Evolutionary conservation across 202 grass and related monocot species (phyloP).

Genomic region (Sporobolus alterniflorus): DNA sequence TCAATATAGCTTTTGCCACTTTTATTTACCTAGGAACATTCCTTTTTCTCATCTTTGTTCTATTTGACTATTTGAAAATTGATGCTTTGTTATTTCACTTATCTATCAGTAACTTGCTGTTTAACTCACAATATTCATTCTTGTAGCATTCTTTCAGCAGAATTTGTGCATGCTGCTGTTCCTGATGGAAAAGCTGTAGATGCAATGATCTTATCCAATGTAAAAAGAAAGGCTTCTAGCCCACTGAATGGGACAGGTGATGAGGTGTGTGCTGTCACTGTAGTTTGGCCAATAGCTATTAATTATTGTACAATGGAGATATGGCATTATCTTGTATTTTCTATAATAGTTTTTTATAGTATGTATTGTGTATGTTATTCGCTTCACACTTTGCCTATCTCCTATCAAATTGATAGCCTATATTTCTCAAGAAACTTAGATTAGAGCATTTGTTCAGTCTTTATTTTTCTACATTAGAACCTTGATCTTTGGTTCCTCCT

Average conservation of each 20-base stretch:
- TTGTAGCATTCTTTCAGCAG: constrained; percentile 99
- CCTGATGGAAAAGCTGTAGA: constrained; percentile 84
- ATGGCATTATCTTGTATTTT: not conserved
- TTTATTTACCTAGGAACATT: not conserved
- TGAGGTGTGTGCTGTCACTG: constrained; percentile 60
- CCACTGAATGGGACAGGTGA: constrained; percentile 70
- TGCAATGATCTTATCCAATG: constrained; percentile 71
- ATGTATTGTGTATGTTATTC: not conserved
- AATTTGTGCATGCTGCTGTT: constrained; percentile 93
- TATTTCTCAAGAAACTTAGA: not conserved
- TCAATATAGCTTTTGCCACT: not conserved
- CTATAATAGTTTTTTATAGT: not conserved
- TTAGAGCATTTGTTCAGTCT: not conserved
- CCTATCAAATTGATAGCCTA: not conserved
- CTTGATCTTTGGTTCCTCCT: no score
- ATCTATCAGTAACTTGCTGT: constrained; percentile 45
- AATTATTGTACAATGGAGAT: constrained; percentile 21
- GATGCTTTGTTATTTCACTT: not conserved
- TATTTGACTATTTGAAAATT: not conserved
- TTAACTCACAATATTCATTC: constrained; percentile 82
- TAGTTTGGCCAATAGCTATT: not conserved
- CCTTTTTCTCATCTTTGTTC: not conserved
- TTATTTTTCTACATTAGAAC: not conserved
- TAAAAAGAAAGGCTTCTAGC: constrained; percentile 57
- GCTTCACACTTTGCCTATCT: not conserved